Percentiles rank a stretch among this genome's conserved stretches.
Evolutionary conservation across 306 rosid genomes (phyloP).

Genomic region (Dalbergia cultrata): DNA sequence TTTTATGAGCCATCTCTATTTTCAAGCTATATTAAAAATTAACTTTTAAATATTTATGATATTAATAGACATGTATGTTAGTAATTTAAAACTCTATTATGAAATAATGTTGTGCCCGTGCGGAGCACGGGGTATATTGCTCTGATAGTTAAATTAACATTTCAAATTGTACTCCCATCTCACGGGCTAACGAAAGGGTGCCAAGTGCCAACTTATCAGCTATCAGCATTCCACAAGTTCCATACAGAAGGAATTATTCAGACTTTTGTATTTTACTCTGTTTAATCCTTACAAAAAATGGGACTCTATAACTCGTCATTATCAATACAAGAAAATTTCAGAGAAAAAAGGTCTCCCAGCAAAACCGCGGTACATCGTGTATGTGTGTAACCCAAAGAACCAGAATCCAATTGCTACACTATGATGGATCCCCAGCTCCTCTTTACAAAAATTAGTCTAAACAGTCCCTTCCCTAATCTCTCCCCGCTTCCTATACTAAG

Average conservation of each 20-base stretch:
- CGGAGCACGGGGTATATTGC: too few relatives aligned
- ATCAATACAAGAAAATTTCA: constrained; percentile 54
- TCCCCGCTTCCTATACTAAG: constrained; percentile 52
- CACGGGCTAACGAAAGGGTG: not conserved
- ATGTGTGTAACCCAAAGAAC: constrained; percentile 46
- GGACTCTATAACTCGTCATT: constrained; percentile 42
- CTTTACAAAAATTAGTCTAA: constrained; percentile 69
- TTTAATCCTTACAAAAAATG: constrained; percentile 54
- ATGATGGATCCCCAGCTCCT: constrained; percentile 61
- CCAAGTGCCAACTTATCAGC: constrained; percentile 6
- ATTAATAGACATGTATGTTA: too few relatives aligned
- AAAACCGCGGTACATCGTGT: constrained; percentile 48
- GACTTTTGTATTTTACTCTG: constrained; percentile 44
- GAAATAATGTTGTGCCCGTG: too few relatives aligned
- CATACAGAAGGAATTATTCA: constrained; percentile 35
- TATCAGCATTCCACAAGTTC: not conserved
- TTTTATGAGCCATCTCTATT: too few relatives aligned
- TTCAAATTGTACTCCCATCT: not conserved
- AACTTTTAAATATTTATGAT: too few relatives aligned
- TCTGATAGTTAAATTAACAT: too few relatives aligned
- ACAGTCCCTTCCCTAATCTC: constrained; percentile 45
- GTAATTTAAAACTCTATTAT: too few relatives aligned
- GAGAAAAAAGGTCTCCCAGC: constrained; percentile 49
- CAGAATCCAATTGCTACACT: constrained; percentile 47
- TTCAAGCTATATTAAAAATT: too few relatives aligned